phyloP scores from a whole-genome alignment of 2,329 filamentous ascomycete species.

The Achaetomium macrosporum region DNA sequence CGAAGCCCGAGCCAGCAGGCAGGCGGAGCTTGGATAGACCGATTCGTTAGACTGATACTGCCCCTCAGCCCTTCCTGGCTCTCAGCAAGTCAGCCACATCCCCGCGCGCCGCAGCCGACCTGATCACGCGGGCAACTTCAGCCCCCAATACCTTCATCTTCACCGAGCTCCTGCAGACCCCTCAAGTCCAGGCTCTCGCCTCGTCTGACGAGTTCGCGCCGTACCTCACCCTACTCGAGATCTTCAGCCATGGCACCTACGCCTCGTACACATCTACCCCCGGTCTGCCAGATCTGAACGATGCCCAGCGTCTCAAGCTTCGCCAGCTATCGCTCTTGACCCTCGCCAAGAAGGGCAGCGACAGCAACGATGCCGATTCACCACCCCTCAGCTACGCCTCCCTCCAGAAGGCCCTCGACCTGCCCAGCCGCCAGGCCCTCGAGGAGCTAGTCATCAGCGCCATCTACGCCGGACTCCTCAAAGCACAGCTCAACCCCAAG shows the following conservation, averaged over 20 bases:
- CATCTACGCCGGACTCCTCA: constrained; percentile 78
- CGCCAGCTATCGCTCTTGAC: constrained; percentile 84
- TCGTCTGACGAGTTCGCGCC: constrained; percentile 49
- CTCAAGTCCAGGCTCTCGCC: constrained; percentile 69
- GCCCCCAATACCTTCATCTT: constrained; percentile 87
- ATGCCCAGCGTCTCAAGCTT: constrained; percentile 74
- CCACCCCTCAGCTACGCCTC: constrained; percentile 62
- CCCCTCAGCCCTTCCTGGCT: constrained; percentile 76
- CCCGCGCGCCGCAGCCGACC: constrained; percentile 75
- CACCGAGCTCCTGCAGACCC: constrained; percentile 78
- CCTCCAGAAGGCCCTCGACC: constrained; percentile 61
- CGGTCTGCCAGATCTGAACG: constrained; percentile 63
- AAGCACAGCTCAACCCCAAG: constrained; percentile 76
- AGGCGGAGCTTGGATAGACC: neutral
- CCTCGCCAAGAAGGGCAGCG: constrained; percentile 61
- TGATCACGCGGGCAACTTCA: constrained; percentile 84
- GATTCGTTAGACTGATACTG: neutral
- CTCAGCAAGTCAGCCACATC: constrained; percentile 82
- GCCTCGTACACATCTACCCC: constrained; percentile 53
- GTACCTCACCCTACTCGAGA: constrained; percentile 68
- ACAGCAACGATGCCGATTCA: constrained; percentile 1
- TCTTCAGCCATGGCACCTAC: constrained; percentile 92
- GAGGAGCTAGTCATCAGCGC: constrained; percentile 83
- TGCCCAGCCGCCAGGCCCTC: constrained; percentile 62
- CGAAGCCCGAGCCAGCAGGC: neutral